Base-by-base conservation (phyloP, 1,284 basidiomycete species). In the Agaricales sp. region DNA sequence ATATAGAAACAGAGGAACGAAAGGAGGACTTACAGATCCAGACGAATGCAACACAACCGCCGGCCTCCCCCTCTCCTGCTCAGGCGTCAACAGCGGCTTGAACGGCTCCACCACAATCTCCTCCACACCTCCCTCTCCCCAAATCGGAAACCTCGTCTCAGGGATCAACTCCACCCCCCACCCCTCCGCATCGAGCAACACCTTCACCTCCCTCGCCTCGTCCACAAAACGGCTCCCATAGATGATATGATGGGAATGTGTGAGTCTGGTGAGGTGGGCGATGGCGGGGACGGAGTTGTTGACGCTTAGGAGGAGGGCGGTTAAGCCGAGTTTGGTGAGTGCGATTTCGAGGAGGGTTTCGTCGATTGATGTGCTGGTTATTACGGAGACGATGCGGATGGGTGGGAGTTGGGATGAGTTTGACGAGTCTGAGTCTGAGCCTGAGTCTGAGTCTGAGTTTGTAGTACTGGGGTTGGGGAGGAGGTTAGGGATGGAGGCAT, bases 21-120 rank as follows among this genome's bases (percentile, higher is more conserved):
- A 35, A n/a, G 30, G n/a, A n/a, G 11, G 30, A 20, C 75, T 66
- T 3, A 76, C 77, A 12, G 77, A 80, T 30, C 80, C 80, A 1
- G 71, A 74, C 2, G 79, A 80, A 54, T 83, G 81, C n/a, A 83
- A 63, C 48, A 81, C 70, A 8, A 78, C 71, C 11, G 71, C 64
- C 1, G 71, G 68, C 18, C 76, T 59, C 14, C 62, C 55, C 3
- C 52, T 51, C 55, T 80, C 76, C 48, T 71, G 62, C 14, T 74
- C 64, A 1, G 73, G 73, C 0, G 60, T 67, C n/a, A 78, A 59
- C 37, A 63, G 57, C 1, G 62, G 53, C 3, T 63, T 59, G 55
- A 65, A 71, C 1, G 55, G 50, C 1, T 63, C 57, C 45, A 70
- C 65, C 41, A 63, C 61, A 20, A 61, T 53, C 11, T 63, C 58